Evolutionary conservation across 148 eudicot species (phyloP).

Genomic region (Amaranthus palmeri): DNA sequence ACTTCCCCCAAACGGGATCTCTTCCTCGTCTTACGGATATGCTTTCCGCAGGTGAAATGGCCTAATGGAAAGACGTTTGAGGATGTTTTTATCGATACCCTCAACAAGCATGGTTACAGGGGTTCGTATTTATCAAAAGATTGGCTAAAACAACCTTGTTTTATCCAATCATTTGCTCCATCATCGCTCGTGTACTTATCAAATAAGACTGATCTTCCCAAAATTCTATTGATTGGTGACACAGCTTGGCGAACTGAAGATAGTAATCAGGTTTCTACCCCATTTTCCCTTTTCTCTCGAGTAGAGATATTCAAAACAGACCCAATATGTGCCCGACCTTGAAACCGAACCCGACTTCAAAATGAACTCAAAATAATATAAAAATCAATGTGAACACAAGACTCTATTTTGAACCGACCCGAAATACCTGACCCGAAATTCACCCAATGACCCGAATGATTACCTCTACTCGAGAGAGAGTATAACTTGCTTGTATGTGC

Average conservation of each 20-base stretch:
- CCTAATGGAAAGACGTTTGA: conserved; percentile 67
- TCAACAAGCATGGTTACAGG: conserved; percentile 61
- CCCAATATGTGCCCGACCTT: background rate
- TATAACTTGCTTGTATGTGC: background rate
- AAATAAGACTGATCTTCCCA: conserved; percentile 72
- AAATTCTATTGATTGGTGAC: conserved; percentile 63
- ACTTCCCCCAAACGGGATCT: no score
- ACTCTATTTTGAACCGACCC: no score
- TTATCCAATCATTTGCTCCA: conserved; percentile 86
- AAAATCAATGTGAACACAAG: no score
- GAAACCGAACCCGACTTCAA: no score
- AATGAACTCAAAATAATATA: no score
- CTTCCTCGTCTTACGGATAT: background rate
- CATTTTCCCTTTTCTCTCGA: background rate
- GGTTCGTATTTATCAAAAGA: conserved; percentile 73
- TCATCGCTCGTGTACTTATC: conserved; percentile 63
- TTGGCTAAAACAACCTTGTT: conserved; percentile 78
- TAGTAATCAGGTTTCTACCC: conserved; percentile 63
- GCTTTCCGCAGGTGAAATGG: conserved; percentile 68
- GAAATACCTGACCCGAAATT: no score
- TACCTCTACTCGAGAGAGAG: background rate
- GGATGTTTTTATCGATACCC: conserved; percentile 67
- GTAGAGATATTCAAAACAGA: background rate
- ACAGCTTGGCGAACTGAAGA: conserved; percentile 52
- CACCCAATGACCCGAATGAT: no score